These are phyloP conservation scores for Oidium heveae DNA, from an alignment of 2,329 filamentous ascomycete species.

Conservation along the genomic window DNA sequence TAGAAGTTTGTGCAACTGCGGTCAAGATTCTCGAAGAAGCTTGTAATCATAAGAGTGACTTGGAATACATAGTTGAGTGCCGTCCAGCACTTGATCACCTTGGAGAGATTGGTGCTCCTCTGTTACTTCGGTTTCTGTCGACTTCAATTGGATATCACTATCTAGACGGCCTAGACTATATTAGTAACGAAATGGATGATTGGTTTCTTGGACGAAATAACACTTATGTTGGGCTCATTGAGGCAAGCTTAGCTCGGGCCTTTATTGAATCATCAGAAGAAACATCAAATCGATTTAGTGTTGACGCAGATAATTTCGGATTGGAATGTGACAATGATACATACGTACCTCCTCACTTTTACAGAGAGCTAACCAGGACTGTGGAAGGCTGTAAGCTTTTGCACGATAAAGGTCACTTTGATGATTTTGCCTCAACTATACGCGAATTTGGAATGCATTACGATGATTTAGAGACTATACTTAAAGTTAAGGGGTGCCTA, in stretches of 20 bases:
- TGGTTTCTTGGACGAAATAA: constrained; percentile 97
- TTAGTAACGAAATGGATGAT: constrained; percentile 98
- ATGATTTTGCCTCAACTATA: constrained; percentile 76
- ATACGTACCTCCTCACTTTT: constrained; percentile 82
- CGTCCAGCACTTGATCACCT: constrained; percentile 83
- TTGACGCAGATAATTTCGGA: constrained; percentile 17
- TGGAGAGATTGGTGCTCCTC: constrained; percentile 83
- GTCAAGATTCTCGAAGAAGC: constrained; percentile 95
- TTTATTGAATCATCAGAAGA: constrained; percentile 29
- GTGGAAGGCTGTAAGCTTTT: constrained; percentile 77
- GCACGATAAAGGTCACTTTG: constrained; percentile 83
- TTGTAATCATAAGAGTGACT: constrained; percentile 70
- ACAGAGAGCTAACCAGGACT: constrained; percentile 79
- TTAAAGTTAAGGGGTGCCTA: constrained; percentile 87
- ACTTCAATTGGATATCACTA: constrained; percentile 97
- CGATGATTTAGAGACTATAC: constrained; percentile 61
- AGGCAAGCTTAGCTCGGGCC: constrained; percentile 77
- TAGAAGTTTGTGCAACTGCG: constrained; percentile 86
- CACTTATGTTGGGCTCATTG: constrained; percentile 79
- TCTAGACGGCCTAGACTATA: constrained; percentile 87
- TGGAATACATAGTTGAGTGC: constrained; percentile 94
- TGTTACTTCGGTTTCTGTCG: constrained; percentile 76
- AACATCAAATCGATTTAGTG: constrained; percentile 11
- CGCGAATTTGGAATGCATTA: constrained; percentile 65
- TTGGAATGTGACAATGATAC: constrained; percentile 20